A percentile compares a stretch with the other conserved stretches of the same genome.
phyloP scores from a whole-genome alignment of 2,329 filamentous ascomycete genomes.

The Stachybotrys chlorohalonatus region DNA sequence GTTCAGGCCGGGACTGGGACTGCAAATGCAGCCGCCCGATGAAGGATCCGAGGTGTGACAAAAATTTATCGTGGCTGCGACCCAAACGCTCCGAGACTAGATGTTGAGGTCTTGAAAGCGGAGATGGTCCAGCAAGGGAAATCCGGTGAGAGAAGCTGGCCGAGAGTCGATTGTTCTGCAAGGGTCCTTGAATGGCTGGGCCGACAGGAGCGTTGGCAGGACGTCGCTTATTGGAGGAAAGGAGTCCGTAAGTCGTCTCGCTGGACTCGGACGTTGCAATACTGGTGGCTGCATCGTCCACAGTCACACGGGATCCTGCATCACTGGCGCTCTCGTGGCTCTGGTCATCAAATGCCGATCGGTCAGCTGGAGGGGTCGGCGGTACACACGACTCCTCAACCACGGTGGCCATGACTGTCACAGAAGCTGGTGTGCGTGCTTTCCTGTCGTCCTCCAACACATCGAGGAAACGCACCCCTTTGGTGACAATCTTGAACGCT shows the following conservation, averaged over 20 bases:
- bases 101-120: slow-evolving; percentile 54
- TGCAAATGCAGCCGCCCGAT: slow-evolving; percentile 85
- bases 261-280: slow-evolving; percentile 23
- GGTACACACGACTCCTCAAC: slow-evolving; percentile 49
- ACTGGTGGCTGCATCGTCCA: slow-evolving; percentile 21
- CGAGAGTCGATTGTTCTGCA: slow-evolving; percentile 37
- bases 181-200: slow-evolving; percentile 23
- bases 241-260: slow-evolving; percentile 25
- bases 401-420: slow-evolving; percentile 52
- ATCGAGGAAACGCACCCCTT: slow-evolving; percentile 84
- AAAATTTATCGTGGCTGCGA: slow-evolving; percentile 73
- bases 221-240: slow-evolving; percentile 32
- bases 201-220: slow-evolving; percentile 26
- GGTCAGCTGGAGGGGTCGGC: slow-evolving; percentile 55
- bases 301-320: slow-evolving; percentile 29
- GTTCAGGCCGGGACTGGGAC: slow-evolving; percentile 78
- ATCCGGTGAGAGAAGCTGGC: slow-evolving; percentile 61
- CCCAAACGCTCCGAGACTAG: slow-evolving; percentile 78
- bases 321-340: slow-evolving; percentile 20
- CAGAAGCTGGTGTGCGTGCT: slow-evolving; percentile 39
- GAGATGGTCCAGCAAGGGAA: slow-evolving; percentile 62
- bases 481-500: slow-evolving; percentile 88
- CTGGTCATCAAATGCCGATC: slow-evolving; percentile 36
- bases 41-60: slow-evolving; percentile 87
- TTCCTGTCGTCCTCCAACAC: slow-evolving; percentile 61